phyloP scores from a whole-genome alignment of 139 green algal species.

The Closterium sp. region DNA sequence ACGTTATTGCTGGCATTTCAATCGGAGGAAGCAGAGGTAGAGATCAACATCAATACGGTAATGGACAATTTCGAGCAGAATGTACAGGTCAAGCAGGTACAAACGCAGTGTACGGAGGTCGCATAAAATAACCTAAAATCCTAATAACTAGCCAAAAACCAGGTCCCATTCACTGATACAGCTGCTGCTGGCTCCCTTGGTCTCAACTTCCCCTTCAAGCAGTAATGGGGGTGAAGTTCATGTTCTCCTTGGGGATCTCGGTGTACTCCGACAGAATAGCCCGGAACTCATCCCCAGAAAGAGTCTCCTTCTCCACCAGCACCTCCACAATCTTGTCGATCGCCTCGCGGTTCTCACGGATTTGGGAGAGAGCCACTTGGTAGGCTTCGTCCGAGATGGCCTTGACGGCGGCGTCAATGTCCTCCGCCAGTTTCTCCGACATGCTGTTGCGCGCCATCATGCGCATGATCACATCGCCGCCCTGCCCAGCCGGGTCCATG shows the following conservation, averaged over 20 bases:
- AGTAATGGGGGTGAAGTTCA: background rate
- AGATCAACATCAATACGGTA: background rate
- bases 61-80: background rate
- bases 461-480: slow-evolving; percentile 96
- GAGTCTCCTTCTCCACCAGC: slow-evolving; percentile 95
- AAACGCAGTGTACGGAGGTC: background rate
- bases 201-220: background rate
- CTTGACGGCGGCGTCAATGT: slow-evolving; percentile 89
- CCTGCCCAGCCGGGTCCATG: slow-evolving; percentile 78
- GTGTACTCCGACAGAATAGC: slow-evolving; percentile 79
- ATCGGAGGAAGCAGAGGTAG: too few relatives aligned
- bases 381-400: slow-evolving; percentile 76
- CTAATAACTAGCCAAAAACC: background rate
- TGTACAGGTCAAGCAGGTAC: background rate
- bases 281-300: slow-evolving; percentile 88
- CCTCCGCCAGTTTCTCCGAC: slow-evolving; percentile 88
- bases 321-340: slow-evolving; percentile 92
- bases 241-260: slow-evolving; percentile 86
- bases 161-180: background rate
- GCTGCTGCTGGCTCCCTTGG: background rate
- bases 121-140: background rate
- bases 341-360: slow-evolving; percentile 65
- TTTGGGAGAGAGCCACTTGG: slow-evolving; percentile 50
- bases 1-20: too few relatives aligned
- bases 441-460: slow-evolving; percentile 98